Evolutionary conservation across 2,329 filamentous ascomycete species (phyloP).

Genomic region (Aspergillus pseudoviridinutans): DNA sequence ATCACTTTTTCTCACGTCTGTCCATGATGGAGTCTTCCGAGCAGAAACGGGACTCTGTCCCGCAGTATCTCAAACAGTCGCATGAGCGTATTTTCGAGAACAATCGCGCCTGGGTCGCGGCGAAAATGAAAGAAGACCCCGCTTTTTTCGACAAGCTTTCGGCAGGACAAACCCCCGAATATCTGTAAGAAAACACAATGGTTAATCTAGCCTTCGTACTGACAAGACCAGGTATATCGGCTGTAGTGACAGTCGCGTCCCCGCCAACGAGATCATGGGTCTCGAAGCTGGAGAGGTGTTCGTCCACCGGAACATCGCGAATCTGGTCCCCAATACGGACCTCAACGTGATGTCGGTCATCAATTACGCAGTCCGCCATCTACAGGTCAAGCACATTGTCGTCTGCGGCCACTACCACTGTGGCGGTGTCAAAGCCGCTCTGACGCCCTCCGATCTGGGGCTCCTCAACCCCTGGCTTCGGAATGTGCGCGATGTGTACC

Average conservation of each 20-base stretch:
- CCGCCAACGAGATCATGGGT: conserved; percentile 31
- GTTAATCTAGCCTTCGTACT: background rate
- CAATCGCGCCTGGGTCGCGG: conserved; percentile 63
- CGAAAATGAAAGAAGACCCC: conserved; percentile 57
- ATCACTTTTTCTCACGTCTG: background rate
- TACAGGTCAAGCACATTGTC: conserved; percentile 62
- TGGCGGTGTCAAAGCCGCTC: conserved; percentile 61
- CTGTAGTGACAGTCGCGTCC: conserved; percentile 29
- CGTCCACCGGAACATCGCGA: conserved; percentile 33
- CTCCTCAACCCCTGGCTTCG: conserved; percentile 68
- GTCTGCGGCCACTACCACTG: conserved; percentile 67
- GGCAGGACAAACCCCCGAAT: conserved; percentile 64
- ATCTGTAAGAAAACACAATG: conserved; percentile 43
- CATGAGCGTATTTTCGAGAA: conserved; percentile 67
- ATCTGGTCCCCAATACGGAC: conserved; percentile 28
- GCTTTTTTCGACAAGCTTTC: conserved; percentile 62
- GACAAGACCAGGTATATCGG: conserved; percentile 29
- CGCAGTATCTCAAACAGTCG: conserved; percentile 36
- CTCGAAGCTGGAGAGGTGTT: conserved; percentile 32
- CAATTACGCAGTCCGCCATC: conserved; percentile 29
- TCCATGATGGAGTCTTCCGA: background rate
- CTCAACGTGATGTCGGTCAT: conserved; percentile 30
- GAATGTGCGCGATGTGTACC: conserved; percentile 69
- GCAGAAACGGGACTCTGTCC: background rate
- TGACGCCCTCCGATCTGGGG: conserved; percentile 64